A percentile compares a stretch with the other conserved stretches of the same genome.
Conservation (phyloP, 2,329 filamentous ascomycete genomes). For the Diaporthe citri region DNA sequence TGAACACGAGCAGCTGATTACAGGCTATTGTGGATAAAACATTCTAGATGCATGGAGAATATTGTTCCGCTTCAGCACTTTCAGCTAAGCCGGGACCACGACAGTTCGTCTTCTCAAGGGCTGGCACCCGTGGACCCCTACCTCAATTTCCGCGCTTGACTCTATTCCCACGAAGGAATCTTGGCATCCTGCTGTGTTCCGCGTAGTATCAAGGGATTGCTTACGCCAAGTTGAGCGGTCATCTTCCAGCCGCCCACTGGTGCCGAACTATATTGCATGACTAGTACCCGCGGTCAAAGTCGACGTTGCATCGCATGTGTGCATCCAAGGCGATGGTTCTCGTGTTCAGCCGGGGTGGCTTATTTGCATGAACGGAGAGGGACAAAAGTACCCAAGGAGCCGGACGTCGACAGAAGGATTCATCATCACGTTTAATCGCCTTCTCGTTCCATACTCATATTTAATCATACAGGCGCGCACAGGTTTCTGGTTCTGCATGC, state of each 20-base stretch:
- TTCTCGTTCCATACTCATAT: neutral
- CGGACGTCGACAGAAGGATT: neutral
- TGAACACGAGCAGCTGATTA: neutral
- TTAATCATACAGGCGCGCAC: neutral
- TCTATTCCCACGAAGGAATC: neutral
- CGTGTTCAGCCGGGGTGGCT: neutral
- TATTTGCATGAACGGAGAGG: neutral
- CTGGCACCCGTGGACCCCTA: neutral
- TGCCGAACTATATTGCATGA: neutral
- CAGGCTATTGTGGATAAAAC: neutral
- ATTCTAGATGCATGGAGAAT: neutral
- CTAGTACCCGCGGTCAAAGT: neutral
- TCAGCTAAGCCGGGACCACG: neutral
- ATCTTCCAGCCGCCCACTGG: neutral
- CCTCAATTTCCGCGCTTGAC: neutral
- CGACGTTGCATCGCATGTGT: neutral
- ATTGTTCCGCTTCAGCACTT: neutral
- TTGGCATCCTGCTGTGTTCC: neutral
- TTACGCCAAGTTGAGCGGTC: constrained; percentile 5
- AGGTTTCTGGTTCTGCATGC: neutral
- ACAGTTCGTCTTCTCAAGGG: too few relatives aligned
- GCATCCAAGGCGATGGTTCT: neutral
- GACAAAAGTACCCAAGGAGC: neutral
- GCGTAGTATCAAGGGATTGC: constrained; percentile 7
- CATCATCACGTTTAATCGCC: too few relatives aligned